Evolutionary conservation across 140 eudicot species (phyloP), one percentile per base, ranked within the genome.

Genomic region (Stevia rebaudiana): DNA sequence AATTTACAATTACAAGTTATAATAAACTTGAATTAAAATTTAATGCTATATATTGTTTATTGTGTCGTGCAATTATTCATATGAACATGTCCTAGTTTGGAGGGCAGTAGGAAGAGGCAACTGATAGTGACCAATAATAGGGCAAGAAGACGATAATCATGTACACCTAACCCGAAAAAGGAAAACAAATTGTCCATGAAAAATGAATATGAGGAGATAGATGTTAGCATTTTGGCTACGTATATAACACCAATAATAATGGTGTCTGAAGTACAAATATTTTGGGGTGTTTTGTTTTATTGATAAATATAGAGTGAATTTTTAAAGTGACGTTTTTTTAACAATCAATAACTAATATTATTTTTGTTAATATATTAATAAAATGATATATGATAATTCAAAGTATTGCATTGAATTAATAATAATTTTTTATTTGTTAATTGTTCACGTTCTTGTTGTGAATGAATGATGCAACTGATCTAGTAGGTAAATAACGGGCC

Each of bases 401-500:
- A n/a, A n/a, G n/a, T n/a, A n/a, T n/a, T n/a, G n/a, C n/a, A n/a
- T n/a, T n/a, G n/a, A n/a, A n/a, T n/a, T n/a, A n/a, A n/a, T n/a
- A n/a, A n/a, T n/a, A n/a, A n/a, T n/a, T n/a, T n/a, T n/a, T n/a
- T n/a, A n/a, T n/a, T n/a, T n/a, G n/a, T n/a, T n/a, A n/a, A 36
- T 36, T 36, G 41, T 36, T 36, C 77, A 90, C 95, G 95, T 90
- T 37, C 95, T 86, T 76, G 89, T 95, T 3, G 95, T 28, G n/a
- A 1, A 4, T 86, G 49, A 89, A 89, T 70, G 95, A 90, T 68
- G 85, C 95, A 23, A 86, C 90, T 53, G 95, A 90, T 42, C 75
- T 86, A 63, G 95, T 86, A 15, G 89, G 95, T 18, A 81, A 90
- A 53, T 65, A 86, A 23, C 94, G 94, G 28, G 89, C 95, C 9